Percentiles rank a stretch among this genome's conserved stretches.
Evolutionary conservation across 2,329 filamentous ascomycete species (phyloP).

Genomic region (Alternaria sp.): DNA sequence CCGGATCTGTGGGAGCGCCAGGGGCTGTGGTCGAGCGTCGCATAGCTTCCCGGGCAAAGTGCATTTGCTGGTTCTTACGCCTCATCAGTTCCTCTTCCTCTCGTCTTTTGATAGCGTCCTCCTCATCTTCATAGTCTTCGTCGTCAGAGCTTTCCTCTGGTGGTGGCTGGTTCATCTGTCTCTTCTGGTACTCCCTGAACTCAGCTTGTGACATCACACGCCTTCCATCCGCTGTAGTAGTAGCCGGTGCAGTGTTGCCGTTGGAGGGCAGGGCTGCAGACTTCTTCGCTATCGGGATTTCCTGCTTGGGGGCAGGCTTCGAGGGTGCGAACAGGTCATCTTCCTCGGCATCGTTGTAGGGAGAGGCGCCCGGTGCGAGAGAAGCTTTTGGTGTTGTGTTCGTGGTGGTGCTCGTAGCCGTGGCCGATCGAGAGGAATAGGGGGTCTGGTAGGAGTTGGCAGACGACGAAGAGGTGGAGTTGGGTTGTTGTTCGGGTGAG

Average conservation of each 20-base stretch:
- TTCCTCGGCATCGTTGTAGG: constrained; percentile 34
- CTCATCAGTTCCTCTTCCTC: constrained; percentile 44
- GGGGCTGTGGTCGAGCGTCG: constrained; percentile 46
- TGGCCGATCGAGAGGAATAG: constrained; percentile 40
- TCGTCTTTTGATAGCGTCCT: constrained; percentile 45
- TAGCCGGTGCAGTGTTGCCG: constrained; percentile 19
- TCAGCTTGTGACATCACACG: constrained; percentile 48
- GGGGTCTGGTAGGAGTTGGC: constrained; percentile 44
- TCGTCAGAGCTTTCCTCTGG: constrained; percentile 42
- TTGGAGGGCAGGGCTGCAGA: constrained; percentile 17
- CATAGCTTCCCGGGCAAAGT: constrained; percentile 45
- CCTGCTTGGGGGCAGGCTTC: constrained; percentile 20
- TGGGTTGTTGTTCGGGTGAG: constrained; percentile 34
- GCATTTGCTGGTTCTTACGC: constrained; percentile 46
- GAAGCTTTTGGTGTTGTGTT: constrained; percentile 42
- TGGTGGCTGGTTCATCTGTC: constrained; percentile 33
- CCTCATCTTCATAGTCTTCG: constrained; percentile 50
- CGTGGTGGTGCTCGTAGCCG: constrained; percentile 36
- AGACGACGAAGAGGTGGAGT: constrained; percentile 42
- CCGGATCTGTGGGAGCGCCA: constrained; percentile 23
- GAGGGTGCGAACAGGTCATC: constrained; percentile 43
- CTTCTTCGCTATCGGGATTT: constrained; percentile 11
- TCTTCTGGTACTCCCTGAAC: constrained; percentile 42
- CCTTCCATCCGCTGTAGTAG: constrained; percentile 22
- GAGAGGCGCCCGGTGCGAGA: constrained; percentile 26